Conservation (phyloP, 2,329 filamentous ascomycete species). For the Ambrosiella xylebori region DNA sequence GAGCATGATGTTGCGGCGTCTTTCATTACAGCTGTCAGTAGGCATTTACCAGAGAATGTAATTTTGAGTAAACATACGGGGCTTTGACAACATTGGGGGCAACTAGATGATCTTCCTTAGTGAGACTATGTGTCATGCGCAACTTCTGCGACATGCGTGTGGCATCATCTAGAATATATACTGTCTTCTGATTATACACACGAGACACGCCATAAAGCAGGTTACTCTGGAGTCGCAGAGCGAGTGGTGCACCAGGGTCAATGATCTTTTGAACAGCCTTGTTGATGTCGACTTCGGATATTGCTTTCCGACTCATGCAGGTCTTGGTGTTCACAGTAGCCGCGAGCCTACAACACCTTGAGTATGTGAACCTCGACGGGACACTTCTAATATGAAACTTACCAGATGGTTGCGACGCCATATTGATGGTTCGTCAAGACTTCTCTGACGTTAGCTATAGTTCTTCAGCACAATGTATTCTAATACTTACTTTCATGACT, state of each 20-base stretch:
- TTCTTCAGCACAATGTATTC: background rate
- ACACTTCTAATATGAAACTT: conserved; percentile 18
- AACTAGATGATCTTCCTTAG: conserved; percentile 21
- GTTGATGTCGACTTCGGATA: conserved; percentile 70
- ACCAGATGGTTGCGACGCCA: conserved; percentile 93
- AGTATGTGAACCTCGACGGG: background rate
- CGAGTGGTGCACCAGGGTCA: conserved; percentile 65
- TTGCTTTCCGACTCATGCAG: conserved; percentile 70
- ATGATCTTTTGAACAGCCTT: conserved; percentile 83
- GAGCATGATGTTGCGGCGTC: conserved; percentile 58
- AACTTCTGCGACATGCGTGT: conserved; percentile 34
- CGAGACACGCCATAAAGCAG: conserved; percentile 72
- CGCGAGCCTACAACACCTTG: conserved; percentile 48
- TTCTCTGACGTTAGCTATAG: conserved; percentile 21
- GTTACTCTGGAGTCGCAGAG: conserved; percentile 74
- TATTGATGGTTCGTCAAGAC: conserved; percentile 74
- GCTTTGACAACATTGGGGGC: conserved; percentile 55
- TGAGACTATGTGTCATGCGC: conserved; percentile 19
- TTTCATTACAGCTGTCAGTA: conserved; percentile 21
- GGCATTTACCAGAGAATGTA: background rate
- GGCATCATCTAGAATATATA: conserved; percentile 67
- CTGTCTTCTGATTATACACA: conserved; percentile 75
- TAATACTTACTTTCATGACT: conserved; percentile 65
- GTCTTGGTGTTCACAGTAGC: conserved; percentile 66
- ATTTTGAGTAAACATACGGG: conserved; percentile 35